Evolutionary conservation across 192 early-diverging fungal species (phyloP).

Genomic region (Paraglomus occultum): DNA sequence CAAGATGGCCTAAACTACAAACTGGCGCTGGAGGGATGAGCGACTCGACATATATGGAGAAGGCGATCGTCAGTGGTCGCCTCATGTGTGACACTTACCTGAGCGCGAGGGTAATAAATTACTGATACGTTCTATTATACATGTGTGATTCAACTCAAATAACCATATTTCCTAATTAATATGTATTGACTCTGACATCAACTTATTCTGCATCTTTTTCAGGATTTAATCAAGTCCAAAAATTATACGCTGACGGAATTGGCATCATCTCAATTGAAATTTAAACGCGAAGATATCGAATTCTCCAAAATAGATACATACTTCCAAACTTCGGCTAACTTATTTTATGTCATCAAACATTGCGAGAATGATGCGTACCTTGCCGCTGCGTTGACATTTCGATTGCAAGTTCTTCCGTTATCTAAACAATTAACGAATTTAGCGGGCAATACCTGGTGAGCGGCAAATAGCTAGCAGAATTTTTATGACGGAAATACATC

Average conservation of each 20-base stretch:
- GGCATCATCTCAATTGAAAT: slow-evolving; percentile 70
- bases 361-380: slow-evolving; percentile 81
- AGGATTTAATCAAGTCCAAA: slow-evolving; percentile 84
- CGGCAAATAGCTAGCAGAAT: neutral
- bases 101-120: slow-evolving; percentile 49
- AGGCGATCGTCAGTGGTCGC: slow-evolving; percentile 77
- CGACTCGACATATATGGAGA: slow-evolving; percentile 74
- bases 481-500: neutral
- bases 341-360: slow-evolving; percentile 76
- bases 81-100: slow-evolving; percentile 93
- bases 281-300: slow-evolving; percentile 81
- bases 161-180: neutral
- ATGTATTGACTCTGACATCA: neutral
- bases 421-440: slow-evolving; percentile 89
- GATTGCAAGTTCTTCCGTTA: slow-evolving; percentile 85
- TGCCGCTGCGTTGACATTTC: slow-evolving; percentile 79
- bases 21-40: slow-evolving; percentile 74
- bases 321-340: slow-evolving; percentile 56
- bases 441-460: slow-evolving; percentile 92
- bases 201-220: neutral
- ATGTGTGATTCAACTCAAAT: too few relatives aligned
- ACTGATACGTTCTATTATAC: too few relatives aligned
- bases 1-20: slow-evolving; percentile 84
- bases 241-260: slow-evolving; percentile 80
- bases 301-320: slow-evolving; percentile 71